phyloP scores from a whole-genome alignment of 768 basidiomycete genomes.

The Calocybe cyanea region DNA sequence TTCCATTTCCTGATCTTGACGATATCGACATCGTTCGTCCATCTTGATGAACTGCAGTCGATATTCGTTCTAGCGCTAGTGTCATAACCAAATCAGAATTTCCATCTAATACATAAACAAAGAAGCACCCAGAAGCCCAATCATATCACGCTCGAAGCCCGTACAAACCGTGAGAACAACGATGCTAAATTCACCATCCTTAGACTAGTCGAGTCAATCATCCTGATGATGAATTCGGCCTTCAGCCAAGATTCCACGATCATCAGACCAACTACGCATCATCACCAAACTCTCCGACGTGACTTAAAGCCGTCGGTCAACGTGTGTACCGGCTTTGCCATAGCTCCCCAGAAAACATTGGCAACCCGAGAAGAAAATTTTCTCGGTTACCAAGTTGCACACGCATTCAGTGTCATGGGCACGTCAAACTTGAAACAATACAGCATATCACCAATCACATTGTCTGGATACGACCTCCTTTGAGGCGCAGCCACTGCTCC shows the following conservation, averaged over 20 bases:
- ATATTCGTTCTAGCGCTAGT: too few species aligned
- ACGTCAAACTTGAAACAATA: neutral
- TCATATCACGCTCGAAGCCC: slow-evolving; percentile 21
- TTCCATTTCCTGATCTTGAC: too few species aligned
- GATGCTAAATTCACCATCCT: neutral
- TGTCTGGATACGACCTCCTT: slow-evolving; percentile 5
- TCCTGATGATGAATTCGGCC: slow-evolving; percentile 1
- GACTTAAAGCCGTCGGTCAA: slow-evolving; percentile 8
- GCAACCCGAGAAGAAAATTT: slow-evolving; percentile 6
- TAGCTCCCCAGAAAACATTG: slow-evolving; percentile 10
- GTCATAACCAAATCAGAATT: neutral
- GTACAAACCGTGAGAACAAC: slow-evolving; percentile 24
- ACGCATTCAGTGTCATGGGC: neutral
- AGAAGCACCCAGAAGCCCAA: slow-evolving; percentile 14
- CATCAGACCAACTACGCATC: slow-evolving; percentile 6
- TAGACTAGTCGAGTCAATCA: neutral
- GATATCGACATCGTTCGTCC: too few species aligned
- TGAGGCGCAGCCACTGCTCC: slow-evolving; percentile 6
- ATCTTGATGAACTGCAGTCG: too few species aligned
- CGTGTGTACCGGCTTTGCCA: slow-evolving; percentile 10
- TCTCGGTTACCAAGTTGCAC: slow-evolving; percentile 5
- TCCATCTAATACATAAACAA: slow-evolving; percentile 3
- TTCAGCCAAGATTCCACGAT: slow-evolving; percentile 5
- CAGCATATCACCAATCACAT: neutral
- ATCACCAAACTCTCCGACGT: neutral